phyloP scores from a whole-genome alignment of 805 yeast species.

The Candida loeiensis region DNA sequence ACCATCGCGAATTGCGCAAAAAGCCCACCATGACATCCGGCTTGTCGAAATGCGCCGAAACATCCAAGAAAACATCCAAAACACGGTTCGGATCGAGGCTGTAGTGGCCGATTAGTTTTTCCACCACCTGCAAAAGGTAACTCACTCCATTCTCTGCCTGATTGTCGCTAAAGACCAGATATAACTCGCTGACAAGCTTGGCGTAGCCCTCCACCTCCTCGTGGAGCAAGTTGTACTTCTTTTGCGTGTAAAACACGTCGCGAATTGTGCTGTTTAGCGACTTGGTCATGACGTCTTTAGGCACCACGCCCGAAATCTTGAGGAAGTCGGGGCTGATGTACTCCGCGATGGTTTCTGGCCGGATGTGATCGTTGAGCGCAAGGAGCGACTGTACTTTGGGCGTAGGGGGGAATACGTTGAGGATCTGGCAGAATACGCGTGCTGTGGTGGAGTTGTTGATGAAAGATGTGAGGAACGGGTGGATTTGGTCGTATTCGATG shows the following conservation, averaged over 20 bases:
- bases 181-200: slow-evolving; percentile 51
- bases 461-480: slow-evolving; percentile 23
- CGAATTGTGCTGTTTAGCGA: slow-evolving; percentile 35
- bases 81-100: slow-evolving; percentile 69
- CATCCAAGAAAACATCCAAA: slow-evolving; percentile 57
- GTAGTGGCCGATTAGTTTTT: slow-evolving; percentile 67
- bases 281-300: slow-evolving; percentile 32
- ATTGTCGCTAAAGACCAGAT: slow-evolving; percentile 36
- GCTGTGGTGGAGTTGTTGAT: slow-evolving; percentile 33
- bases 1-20: slow-evolving; percentile 57
- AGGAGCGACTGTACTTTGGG: slow-evolving; percentile 21
- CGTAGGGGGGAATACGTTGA: slow-evolving; percentile 35
- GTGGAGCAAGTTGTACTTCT: slow-evolving; percentile 61
- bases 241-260: slow-evolving; percentile 46
- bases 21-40: slow-evolving; percentile 38
- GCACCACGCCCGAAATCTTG: slow-evolving; percentile 24
- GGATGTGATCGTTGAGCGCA: slow-evolving; percentile 21
- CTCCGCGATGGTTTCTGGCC: slow-evolving; percentile 30
- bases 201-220: slow-evolving; percentile 82
- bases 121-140: slow-evolving; percentile 46
- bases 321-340: slow-evolving; percentile 29
- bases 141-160: slow-evolving; percentile 40
- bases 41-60: slow-evolving; percentile 42
- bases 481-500: slow-evolving; percentile 16
- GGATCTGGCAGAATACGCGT: slow-evolving; percentile 33